Evolutionary conservation across 2,329 filamentous ascomycete species (phyloP), one percentile per base, ranked within the genome.

Genomic region (Rhinocladiella similis): DNA sequence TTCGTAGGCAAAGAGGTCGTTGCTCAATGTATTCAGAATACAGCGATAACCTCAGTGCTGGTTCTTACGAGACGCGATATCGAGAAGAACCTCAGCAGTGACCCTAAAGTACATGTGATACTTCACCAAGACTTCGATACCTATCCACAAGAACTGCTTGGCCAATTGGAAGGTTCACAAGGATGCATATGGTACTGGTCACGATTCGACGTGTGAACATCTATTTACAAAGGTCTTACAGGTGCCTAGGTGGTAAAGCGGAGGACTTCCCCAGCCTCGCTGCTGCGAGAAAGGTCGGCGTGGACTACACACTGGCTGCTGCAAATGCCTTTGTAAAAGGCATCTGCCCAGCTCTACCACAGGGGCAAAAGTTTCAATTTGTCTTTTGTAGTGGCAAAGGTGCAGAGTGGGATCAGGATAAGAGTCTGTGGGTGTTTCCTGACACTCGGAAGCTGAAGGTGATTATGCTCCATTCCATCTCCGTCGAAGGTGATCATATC

Each of bases 391-490:
- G 54, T 36, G 50, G 27, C 25, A 42, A 36, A 3, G 54, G 54
- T 4, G 54, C 50, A 19, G 54, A 48, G 16, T 53, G 54, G 43
- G 50, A 54, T 25, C 54, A 47, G 29, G 27, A 45, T 25, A 47
- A 41, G 22, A 47, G 22, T 12, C 50, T 57, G 9, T 53, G 49
- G 49, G 19, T 45, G 29, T 42, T 47, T 18, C 19, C 41, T 19
- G 54, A 57, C 16, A 54, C 38, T 12, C 20, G 50, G 20, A 57
- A 54, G 33, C 22, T 57, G 19, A 57, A 57, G 46, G 52, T 54
- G 22, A n/a, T 27, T 18, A n/a, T 16, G 9, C 3, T 7, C 4
- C 22, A 19, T 16, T 41, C n/a, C n/a, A n/a, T 16, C n/a, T 10
- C 16, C 3, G 9, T n/a, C 9, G 12, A 18, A 14, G 16, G 7